Evolutionary conservation across 2,329 filamentous ascomycete species (phyloP).

Genomic region (Fusarium musae): DNA sequence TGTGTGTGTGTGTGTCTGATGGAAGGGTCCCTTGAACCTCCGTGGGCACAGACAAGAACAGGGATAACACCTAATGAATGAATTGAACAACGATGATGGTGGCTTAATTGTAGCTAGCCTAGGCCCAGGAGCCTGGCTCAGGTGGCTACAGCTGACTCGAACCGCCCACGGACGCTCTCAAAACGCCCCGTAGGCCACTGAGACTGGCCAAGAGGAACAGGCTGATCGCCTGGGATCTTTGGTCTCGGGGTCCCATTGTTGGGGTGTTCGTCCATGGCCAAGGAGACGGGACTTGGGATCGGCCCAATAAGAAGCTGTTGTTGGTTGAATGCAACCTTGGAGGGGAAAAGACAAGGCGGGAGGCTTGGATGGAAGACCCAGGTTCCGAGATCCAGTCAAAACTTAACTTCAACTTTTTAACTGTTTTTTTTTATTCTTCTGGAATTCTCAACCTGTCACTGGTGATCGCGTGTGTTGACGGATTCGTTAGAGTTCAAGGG

Average conservation of each 20-base stretch:
- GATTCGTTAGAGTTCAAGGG: constrained; percentile 11
- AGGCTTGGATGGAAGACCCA: constrained; percentile 18
- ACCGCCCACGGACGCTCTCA: constrained; percentile 29
- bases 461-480: background rate
- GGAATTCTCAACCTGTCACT: constrained; percentile 2
- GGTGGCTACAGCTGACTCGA: constrained; percentile 43
- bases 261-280: constrained; percentile 38
- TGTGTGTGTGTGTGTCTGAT: background rate
- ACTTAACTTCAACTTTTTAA: background rate
- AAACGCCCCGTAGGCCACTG: constrained; percentile 18
- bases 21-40: background rate
- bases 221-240: constrained; percentile 16
- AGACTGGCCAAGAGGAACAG: constrained; percentile 11
- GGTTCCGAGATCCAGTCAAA: constrained; percentile 20
- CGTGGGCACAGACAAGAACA: background rate
- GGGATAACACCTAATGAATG: constrained; percentile 1
- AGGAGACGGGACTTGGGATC: constrained; percentile 39
- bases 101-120: constrained; percentile 9
- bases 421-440: constrained; percentile 1
- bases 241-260: constrained; percentile 17
- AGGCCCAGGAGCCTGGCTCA: constrained; percentile 46
- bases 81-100: background rate
- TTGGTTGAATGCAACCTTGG: constrained; percentile 18
- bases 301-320: constrained; percentile 10
- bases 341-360: constrained; percentile 4